Evolutionary conservation across 768 basidiomycete genomes (phyloP).

Genomic region (Lactifluus subvellereus): DNA sequence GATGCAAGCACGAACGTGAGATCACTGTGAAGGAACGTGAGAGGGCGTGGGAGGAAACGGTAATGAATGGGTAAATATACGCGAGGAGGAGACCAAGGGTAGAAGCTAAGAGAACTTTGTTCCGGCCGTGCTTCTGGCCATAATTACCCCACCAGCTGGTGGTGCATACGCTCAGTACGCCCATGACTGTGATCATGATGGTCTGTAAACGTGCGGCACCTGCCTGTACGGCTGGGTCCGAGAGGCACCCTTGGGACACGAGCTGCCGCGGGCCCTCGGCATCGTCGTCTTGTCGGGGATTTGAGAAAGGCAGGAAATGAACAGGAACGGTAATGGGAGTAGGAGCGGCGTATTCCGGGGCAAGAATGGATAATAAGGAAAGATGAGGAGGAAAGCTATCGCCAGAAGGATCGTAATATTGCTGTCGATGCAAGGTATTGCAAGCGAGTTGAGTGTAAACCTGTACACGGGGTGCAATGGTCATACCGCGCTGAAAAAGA

Average conservation of each 20-base stretch:
- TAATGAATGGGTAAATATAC: slow-evolving; percentile 47
- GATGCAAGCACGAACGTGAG: slow-evolving; percentile 75
- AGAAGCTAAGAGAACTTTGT: slow-evolving; percentile 60
- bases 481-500: slow-evolving; percentile 62
- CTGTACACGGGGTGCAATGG: slow-evolving; percentile 70
- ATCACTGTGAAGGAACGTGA: slow-evolving; percentile 47
- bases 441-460: slow-evolving; percentile 77
- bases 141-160: slow-evolving; percentile 85
- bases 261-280: slow-evolving; percentile 37
- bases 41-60: slow-evolving; percentile 11
- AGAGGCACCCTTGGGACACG: slow-evolving; percentile 37
- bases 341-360: not conserved
- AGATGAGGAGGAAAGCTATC: slow-evolving; percentile 3
- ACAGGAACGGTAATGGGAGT: not conserved
- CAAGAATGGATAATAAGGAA: not conserved
- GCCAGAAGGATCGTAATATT: slow-evolving; percentile 36
- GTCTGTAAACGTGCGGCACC: slow-evolving; percentile 71
- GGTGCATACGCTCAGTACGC: slow-evolving; percentile 70
- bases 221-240: slow-evolving; percentile 55
- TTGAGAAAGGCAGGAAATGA: slow-evolving; percentile 14
- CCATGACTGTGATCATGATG: slow-evolving; percentile 71
- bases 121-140: slow-evolving; percentile 72
- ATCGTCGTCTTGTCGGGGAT: slow-evolving; percentile 27
- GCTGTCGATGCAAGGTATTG: slow-evolving; percentile 41
- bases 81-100: slow-evolving; percentile 66